Base-by-base conservation (phyloP, 1,284 basidiomycete genomes). In the Boletellus deceptivus region DNA sequence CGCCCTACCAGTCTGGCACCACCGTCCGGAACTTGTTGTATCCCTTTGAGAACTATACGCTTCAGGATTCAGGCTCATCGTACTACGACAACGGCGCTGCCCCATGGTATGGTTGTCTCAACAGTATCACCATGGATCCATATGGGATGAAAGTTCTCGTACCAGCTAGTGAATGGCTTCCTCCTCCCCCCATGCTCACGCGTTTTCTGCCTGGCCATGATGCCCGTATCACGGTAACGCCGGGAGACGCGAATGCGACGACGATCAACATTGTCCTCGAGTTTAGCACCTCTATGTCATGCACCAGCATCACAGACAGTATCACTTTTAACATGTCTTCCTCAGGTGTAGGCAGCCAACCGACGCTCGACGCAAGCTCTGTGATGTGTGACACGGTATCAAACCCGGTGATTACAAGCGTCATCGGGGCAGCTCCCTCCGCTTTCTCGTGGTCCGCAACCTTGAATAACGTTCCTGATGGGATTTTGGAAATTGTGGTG, bases 141-240 rank as follows among this genome's bases (percentile, higher is more conserved):
- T 92, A 80, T 61, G 81, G 86, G 31, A 93, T 88, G 78, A 93
- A 93, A 70, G 83, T 82, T 0, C 76, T 92, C 31, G 91, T 96
- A 7, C 89, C 89, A 0, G 38, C 54, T 3, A 63, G 53, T 1
- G 74, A 86, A 55, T 95, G 91, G 90, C 71, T 82, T 6, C 56
- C 80, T 4, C 83, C 87, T 45, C 79, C 73, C 3, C 89, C 92
- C 17, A 79, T 82, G 48, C 70, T 96, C 48, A 89, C 90, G 11
- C 81, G 80, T 48, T 94, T 94, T 70, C 69, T 70, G 4, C 93
- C 93, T 0, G 91, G 91, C 1, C 93, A 96, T 67, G 93, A 96
- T 60, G 77, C 82, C 22, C 86, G 93, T 36, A 71, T 92, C 29
- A 65, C 75, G 3, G 75, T 74, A 5, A 73, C 75, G 35, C 48